Base-by-base conservation (phyloP, 352 stramenopile species). In the Phytophthora nicotianae region DNA sequence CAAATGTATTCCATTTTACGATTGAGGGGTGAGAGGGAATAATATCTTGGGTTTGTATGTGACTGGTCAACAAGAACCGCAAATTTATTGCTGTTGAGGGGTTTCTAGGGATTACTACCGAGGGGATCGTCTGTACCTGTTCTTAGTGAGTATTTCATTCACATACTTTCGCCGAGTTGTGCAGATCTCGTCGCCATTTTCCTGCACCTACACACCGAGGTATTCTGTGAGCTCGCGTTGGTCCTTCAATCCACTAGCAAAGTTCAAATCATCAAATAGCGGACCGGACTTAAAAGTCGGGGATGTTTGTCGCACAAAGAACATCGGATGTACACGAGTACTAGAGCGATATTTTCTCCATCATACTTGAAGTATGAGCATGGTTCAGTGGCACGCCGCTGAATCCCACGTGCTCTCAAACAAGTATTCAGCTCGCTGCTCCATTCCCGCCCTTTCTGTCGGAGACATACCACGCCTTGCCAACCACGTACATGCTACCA, bases 351-450 rank as follows among this genome's bases (percentile, higher is more conserved):
- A 19, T 20, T 61, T 16, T 47, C 29, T n/a, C 9, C 53, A n/a
- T 61, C 42, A 33, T 53, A 48, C 20, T 29, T 43, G 10, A 51
- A 66, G 20, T 68, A 68, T 4, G 58, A 14, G 20, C 51, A 68
- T 1, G 50, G 46, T 37, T 68, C 51, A 0, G 51, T 58, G 1
- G 46, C 29, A 9, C 20, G 62, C 3, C 51, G 23, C 26, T 49
- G 19, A 14, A 53, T 58, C 19, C 40, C 26, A 2, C 14, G 24
- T 16, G 5, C 24, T 0, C 48, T 5, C 2, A 67, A 17, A 24
- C 40, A 67, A 0, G 13, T 1, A 23, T 68, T 48, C 0, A 58
- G 4, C 26, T 68, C 43, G 4, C 24, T 27, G 20, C 49, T 68
- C 50, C 51, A 62, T 1, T 62, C 46, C 0, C 51, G n/a, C 1